Evolutionary conservation across 2,329 filamentous ascomycete genomes (phyloP).

Genomic region (Penicillium sp.): DNA sequence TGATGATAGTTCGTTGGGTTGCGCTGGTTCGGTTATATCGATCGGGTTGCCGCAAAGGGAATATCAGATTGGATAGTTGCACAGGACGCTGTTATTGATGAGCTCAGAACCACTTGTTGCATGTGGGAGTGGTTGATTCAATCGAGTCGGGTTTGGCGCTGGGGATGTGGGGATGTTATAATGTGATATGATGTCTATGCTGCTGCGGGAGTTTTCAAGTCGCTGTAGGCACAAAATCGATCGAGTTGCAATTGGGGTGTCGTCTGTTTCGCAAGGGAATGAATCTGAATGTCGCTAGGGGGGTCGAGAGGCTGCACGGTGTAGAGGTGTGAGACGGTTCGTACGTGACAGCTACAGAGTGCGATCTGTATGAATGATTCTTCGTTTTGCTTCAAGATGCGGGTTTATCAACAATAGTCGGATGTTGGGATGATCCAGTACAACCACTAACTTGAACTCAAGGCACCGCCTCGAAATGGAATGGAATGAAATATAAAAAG

Average conservation of each 20-base stretch:
- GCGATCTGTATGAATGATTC: constrained; percentile 5
- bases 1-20: not conserved
- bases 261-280: not conserved
- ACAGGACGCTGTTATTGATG: not conserved
- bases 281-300: not conserved
- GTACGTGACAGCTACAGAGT: constrained; percentile 1
- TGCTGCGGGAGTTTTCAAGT: not conserved
- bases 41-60: not conserved
- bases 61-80: not conserved
- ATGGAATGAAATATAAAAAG: not conserved
- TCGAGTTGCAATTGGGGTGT: constrained; percentile 1
- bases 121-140: constrained; percentile 2
- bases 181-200: not conserved
- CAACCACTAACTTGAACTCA: not conserved
- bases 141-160: not conserved
- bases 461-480: not conserved
- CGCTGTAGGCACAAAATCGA: not conserved
- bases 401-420: not conserved
- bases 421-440: not conserved
- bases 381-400: not conserved
- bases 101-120: not conserved
- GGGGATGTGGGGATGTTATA: not conserved
- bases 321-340: not conserved
- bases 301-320: not conserved
- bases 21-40: not conserved